These are phyloP conservation scores for Monosporozyma servazzii DNA, from an alignment of 805 yeast genomes.

Conservation along the genomic window DNA sequence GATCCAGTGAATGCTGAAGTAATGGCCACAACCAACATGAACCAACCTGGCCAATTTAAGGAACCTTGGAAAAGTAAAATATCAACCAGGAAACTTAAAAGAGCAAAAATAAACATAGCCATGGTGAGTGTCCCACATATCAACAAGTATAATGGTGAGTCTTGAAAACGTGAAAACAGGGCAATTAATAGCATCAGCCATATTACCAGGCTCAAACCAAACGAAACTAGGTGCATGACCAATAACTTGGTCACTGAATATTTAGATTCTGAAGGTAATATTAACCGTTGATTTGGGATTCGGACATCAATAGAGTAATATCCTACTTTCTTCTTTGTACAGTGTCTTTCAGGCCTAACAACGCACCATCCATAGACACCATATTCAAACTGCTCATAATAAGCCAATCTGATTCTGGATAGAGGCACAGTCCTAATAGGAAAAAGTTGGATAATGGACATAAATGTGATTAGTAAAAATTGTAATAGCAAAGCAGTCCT, in stretches of 20 bases:
- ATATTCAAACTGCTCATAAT: slow-evolving; percentile 41
- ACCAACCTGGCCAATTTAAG: slow-evolving; percentile 80
- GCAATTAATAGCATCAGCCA: slow-evolving; percentile 34
- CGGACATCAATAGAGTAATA: slow-evolving; percentile 19
- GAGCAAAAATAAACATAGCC: slow-evolving; percentile 57
- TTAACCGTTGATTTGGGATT: slow-evolving; percentile 32
- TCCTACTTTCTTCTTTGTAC: slow-evolving; percentile 17
- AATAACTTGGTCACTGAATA: slow-evolving; percentile 49
- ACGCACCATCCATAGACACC: slow-evolving; percentile 68
- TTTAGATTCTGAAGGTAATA: slow-evolving; percentile 52
- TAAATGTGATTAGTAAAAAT: slow-evolving; percentile 33
- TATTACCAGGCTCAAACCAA: slow-evolving; percentile 43
- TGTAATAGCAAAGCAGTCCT: neutral
- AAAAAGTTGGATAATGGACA: slow-evolving; percentile 49
- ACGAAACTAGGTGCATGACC: slow-evolving; percentile 59
- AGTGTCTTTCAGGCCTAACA: slow-evolving; percentile 1
- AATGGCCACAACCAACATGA: slow-evolving; percentile 59
- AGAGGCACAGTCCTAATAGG: slow-evolving; percentile 57
- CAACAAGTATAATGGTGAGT: slow-evolving; percentile 37
- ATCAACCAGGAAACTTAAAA: slow-evolving; percentile 76
- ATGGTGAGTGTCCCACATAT: slow-evolving; percentile 45
- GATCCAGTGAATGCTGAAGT: slow-evolving; percentile 56
- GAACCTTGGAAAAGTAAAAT: slow-evolving; percentile 67
- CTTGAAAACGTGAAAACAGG: slow-evolving; percentile 31
- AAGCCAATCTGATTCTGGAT: slow-evolving; percentile 42